These are phyloP conservation scores for Didymosphaeria variabile DNA, from an alignment of 2,329 filamentous ascomycete species.

Conservation along the genomic window DNA sequence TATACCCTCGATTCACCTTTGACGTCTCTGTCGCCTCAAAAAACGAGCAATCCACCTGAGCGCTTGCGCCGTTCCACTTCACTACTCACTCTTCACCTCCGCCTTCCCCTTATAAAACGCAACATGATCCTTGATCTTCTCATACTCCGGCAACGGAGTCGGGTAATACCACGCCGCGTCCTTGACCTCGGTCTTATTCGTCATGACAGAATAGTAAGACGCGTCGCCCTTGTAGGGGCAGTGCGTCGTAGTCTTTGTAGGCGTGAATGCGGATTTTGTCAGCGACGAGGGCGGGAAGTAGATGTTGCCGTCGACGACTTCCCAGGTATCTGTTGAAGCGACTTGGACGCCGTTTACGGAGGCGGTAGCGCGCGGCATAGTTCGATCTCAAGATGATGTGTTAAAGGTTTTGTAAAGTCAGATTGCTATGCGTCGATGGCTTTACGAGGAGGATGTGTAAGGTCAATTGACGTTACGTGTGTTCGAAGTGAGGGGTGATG, in stretches of 20 bases:
- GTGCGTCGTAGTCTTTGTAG: constrained; percentile 58
- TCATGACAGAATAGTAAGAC: constrained; percentile 64
- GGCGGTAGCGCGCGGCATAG: constrained; percentile 55
- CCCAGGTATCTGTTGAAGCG: constrained; percentile 61
- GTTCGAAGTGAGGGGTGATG: not conserved
- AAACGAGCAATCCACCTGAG: no score
- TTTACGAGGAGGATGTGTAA: no score
- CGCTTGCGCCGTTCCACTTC: no score
- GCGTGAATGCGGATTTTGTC: constrained; percentile 54
- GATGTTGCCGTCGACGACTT: constrained; percentile 67
- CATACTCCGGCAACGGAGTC: constrained; percentile 58
- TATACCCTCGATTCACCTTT: constrained; percentile 11
- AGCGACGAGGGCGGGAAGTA: constrained; percentile 56
- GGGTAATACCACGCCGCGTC: constrained; percentile 70
- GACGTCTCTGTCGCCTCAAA: not conserved
- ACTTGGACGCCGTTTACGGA: constrained; percentile 60
- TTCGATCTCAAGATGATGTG: constrained; percentile 3
- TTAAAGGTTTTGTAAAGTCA: no score
- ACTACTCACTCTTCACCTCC: constrained; percentile 22
- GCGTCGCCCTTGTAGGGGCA: constrained; percentile 68
- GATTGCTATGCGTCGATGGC: no score
- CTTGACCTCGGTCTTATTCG: constrained; percentile 58
- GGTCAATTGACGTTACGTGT: not conserved
- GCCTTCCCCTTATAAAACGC: constrained; percentile 64
- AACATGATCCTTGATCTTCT: constrained; percentile 63